Evolutionary conservation across 1,284 basidiomycete species (phyloP).

Genomic region (Anthracocystis walkeri): DNA sequence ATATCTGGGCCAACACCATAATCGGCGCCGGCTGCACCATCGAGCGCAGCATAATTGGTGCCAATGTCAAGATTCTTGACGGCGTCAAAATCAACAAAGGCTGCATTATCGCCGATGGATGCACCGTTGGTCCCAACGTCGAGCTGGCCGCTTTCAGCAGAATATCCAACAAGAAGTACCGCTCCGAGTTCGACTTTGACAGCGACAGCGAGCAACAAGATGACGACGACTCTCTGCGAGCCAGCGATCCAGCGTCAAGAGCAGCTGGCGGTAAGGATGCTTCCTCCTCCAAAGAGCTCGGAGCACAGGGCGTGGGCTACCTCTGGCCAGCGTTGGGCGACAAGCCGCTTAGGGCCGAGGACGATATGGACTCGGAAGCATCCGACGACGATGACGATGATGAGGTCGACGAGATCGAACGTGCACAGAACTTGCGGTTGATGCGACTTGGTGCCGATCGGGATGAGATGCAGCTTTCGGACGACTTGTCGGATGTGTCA

Average conservation of each 20-base stretch:
- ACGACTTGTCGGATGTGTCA: constrained; percentile 54
- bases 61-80: constrained; percentile 79
- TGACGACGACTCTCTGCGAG: constrained; percentile 56
- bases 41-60: constrained; percentile 76
- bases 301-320: constrained; percentile 48
- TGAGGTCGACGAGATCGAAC: constrained; percentile 55
- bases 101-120: constrained; percentile 66
- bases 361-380: constrained; percentile 32
- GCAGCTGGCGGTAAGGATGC: constrained; percentile 14
- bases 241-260: constrained; percentile 30
- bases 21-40: constrained; percentile 80
- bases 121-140: constrained; percentile 71
- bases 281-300: constrained; percentile 36
- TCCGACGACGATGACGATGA: constrained; percentile 48
- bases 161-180: constrained; percentile 73
- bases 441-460: constrained; percentile 50
- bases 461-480: constrained; percentile 47
- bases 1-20: constrained; percentile 55
- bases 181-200: constrained; percentile 48
- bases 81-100: constrained; percentile 75
- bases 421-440: constrained; percentile 46
- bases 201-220: constrained; percentile 45
- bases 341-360: constrained; percentile 19
- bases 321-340: constrained; percentile 61
- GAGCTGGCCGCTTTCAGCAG: constrained; percentile 78